A percentile compares a stretch with the other conserved stretches of the same genome.
These are phyloP conservation scores for Ustilago lituana DNA, from an alignment of 1,284 basidiomycete genomes.

Conservation along the genomic window DNA sequence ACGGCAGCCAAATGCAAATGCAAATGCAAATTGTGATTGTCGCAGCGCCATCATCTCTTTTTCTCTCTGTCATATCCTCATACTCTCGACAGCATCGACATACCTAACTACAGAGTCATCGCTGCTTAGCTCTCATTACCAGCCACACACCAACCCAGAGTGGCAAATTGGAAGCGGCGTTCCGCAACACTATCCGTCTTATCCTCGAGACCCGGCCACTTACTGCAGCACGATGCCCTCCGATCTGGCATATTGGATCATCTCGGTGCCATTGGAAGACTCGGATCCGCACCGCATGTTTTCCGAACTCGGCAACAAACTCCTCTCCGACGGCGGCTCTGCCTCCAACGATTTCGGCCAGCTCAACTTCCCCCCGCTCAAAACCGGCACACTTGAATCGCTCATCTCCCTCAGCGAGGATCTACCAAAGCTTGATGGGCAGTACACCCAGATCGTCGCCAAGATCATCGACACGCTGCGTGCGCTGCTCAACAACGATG, in stretches of 20 bases:
- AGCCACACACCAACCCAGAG: too few relatives aligned
- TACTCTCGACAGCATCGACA: too few relatives aligned
- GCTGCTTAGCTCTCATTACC: too few relatives aligned
- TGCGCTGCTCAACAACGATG: conserved; percentile 88
- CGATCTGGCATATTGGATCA: conserved; percentile 71
- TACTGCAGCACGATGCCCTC: conserved; percentile 71
- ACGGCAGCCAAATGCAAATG: too few relatives aligned
- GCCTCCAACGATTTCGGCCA: conserved; percentile 57
- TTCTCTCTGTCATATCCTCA: too few relatives aligned
- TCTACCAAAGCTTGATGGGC: conserved; percentile 88
- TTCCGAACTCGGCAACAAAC: conserved; percentile 67
- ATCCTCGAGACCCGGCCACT: too few relatives aligned
- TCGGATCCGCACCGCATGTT: conserved; percentile 70
- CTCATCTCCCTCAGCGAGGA: conserved; percentile 90
- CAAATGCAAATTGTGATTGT: too few relatives aligned
- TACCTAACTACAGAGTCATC: too few relatives aligned
- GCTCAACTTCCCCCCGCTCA: conserved; percentile 59
- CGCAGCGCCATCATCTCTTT: too few relatives aligned
- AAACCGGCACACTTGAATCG: conserved; percentile 91
- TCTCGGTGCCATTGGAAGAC: conserved; percentile 70
- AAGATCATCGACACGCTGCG: conserved; percentile 95
- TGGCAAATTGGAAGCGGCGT: too few relatives aligned
- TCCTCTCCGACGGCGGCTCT: conserved; percentile 64
- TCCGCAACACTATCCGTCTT: too few relatives aligned
- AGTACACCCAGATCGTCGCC: conserved; percentile 85